Evolutionary conservation across 352 stramenopile genomes (phyloP).

Genomic region (Pythium vanterpoolii): DNA sequence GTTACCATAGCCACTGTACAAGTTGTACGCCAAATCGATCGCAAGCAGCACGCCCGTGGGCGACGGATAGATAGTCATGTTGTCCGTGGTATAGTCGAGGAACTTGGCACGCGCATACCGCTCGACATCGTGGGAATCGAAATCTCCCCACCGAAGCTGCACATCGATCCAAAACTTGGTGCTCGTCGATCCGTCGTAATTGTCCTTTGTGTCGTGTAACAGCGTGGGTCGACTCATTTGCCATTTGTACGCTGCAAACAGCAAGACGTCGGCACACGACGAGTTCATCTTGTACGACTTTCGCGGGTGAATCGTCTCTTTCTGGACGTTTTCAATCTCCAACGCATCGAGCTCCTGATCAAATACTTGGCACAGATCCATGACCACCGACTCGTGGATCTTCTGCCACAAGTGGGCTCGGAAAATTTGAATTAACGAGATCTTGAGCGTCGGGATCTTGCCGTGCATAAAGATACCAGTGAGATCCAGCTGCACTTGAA

Average conservation of each 20-base stretch:
- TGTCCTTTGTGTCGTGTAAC: constrained; percentile 95
- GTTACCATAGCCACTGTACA: constrained; percentile 99
- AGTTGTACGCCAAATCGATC: constrained; percentile 99
- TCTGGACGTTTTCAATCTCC: constrained; percentile 99
- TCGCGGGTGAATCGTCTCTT: constrained; percentile 99
- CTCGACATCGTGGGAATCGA: constrained; percentile 99
- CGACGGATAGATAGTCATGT: constrained; percentile 99
- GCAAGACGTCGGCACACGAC: constrained; percentile 98
- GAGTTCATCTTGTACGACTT: constrained; percentile 99
- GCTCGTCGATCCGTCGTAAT: constrained; percentile 93
- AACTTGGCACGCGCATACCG: constrained; percentile 99
- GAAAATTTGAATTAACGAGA: constrained; percentile 97
- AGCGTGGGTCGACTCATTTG: constrained; percentile 82
- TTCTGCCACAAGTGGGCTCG: constrained; percentile 99
- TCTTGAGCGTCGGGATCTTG: constrained; percentile 99
- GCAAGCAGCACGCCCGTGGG: constrained; percentile 97
- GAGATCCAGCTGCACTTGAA: constrained; percentile 99
- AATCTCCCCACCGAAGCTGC: constrained; percentile 99
- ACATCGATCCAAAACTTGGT: constrained; percentile 99
- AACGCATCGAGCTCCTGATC: constrained; percentile 99
- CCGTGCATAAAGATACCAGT: constrained; percentile 99
- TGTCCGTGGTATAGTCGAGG: constrained; percentile 99
- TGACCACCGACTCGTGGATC: constrained; percentile 99
- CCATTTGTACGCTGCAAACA: constrained; percentile 99
- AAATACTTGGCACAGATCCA: constrained; percentile 98